Conservation (phyloP, 1,284 basidiomycete species). For the Puccinia hordei region DNA sequence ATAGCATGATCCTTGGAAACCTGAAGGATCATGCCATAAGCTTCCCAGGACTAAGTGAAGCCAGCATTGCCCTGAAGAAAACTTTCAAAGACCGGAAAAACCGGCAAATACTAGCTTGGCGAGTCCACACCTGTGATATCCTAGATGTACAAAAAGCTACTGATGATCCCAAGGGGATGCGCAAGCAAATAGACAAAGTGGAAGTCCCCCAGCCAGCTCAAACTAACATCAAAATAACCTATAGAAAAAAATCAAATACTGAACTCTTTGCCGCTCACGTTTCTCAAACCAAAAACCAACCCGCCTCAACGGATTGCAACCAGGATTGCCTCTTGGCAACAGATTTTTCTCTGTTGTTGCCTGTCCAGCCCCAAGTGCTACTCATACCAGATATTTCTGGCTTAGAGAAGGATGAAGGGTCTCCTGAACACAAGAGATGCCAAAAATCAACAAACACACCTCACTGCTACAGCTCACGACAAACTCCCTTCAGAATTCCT, state of each 20-base stretch:
- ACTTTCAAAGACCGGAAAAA: slow-evolving; percentile 2
- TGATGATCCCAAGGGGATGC: not conserved
- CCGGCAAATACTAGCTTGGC: not conserved
- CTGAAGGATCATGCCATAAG: not conserved
- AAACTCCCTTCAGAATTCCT: not conserved
- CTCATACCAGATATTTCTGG: not conserved
- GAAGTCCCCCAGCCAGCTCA: not conserved
- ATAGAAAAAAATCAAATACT: not conserved
- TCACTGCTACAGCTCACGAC: not conserved
- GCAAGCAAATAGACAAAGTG: not conserved
- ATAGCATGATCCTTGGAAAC: too few relatives aligned
- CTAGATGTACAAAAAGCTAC: not conserved
- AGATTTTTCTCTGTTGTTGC: not conserved
- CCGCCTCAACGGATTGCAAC: too few relatives aligned
- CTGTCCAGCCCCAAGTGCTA: not conserved
- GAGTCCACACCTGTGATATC: not conserved
- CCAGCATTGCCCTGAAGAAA: not conserved
- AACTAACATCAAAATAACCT: not conserved
- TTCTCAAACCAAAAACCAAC: not conserved
- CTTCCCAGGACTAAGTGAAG: not conserved
- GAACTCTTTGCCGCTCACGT: not conserved
- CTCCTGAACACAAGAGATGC: not conserved
- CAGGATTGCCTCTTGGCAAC: not conserved
- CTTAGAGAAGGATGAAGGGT: not conserved
- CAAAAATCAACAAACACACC: too few relatives aligned